phyloP scores from a whole-genome alignment of 2,329 filamentous ascomycete species.

The Thelonectria olida region DNA sequence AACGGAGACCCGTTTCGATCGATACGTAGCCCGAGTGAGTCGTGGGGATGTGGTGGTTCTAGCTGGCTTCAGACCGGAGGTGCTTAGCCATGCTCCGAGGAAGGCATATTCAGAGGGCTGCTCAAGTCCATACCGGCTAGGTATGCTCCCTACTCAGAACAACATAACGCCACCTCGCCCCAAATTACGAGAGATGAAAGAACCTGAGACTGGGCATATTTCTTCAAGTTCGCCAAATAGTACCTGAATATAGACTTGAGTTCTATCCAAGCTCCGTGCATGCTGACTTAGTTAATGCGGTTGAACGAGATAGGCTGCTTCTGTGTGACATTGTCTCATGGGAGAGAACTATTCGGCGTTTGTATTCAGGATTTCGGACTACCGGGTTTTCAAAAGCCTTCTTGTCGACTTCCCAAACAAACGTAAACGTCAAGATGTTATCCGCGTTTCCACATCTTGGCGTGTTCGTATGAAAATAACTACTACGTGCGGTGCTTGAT shows the following conservation, averaged over 20 bases:
- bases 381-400: neutral
- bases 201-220: constrained; percentile 6
- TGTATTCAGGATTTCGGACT: neutral
- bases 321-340: neutral
- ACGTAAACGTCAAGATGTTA: neutral
- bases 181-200: constrained; percentile 16
- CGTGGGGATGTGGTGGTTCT: constrained; percentile 1
- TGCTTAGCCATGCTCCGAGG: neutral
- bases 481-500: neutral
- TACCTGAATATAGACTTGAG: constrained; percentile 24
- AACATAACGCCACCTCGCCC: neutral
- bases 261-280: neutral
- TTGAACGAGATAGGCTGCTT: too few species aligned
- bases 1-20: neutral
- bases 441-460: neutral
- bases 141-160: neutral
- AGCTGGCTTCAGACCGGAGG: neutral
- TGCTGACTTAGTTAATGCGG: too few species aligned
- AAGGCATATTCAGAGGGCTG: neutral
- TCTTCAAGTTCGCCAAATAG: constrained; percentile 21
- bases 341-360: neutral
- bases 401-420: neutral
- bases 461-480: neutral
- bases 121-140: neutral
- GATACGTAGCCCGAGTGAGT: neutral